Percentiles rank a stretch among this genome's conserved stretches.
These are phyloP conservation scores for Eleusine coracana DNA, from an alignment of 176 grass and related monocot species.

Conservation along the genomic window DNA sequence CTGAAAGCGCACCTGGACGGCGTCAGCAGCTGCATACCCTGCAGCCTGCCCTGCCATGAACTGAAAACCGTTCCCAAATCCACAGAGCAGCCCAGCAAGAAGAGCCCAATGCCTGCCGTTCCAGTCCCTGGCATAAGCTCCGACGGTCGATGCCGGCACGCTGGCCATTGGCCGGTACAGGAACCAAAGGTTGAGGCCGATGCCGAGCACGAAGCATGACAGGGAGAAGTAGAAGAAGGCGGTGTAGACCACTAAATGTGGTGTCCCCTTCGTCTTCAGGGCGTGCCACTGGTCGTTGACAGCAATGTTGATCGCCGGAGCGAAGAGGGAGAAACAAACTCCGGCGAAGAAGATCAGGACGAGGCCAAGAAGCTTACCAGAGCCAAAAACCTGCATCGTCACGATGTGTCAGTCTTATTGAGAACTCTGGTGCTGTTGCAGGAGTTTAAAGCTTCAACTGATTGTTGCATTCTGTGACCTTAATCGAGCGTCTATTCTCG, in stretches of 20 bases:
- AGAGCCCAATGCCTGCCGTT: neutral
- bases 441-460: no score
- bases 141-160: neutral
- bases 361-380: neutral
- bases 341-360: neutral
- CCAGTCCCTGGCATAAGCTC: neutral
- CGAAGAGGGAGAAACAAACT: neutral
- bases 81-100: neutral
- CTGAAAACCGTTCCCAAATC: neutral
- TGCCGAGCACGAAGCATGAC: neutral
- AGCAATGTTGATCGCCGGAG: neutral
- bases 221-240: conserved; percentile 4
- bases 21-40: conserved; percentile 67
- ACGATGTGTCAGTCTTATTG: neutral
- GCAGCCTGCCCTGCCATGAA: conserved; percentile 67
- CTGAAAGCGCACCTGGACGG: conserved; percentile 56
- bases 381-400: neutral
- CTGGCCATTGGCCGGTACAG: neutral
- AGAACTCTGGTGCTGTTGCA: no score
- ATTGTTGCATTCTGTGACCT: neutral
- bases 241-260: neutral
- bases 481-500: neutral
- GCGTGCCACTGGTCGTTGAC: neutral
- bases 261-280: neutral
- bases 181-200: neutral